Evolutionary conservation across 192 early-diverging fungal species (phyloP).

Genomic region (Coemansia sp.): DNA sequence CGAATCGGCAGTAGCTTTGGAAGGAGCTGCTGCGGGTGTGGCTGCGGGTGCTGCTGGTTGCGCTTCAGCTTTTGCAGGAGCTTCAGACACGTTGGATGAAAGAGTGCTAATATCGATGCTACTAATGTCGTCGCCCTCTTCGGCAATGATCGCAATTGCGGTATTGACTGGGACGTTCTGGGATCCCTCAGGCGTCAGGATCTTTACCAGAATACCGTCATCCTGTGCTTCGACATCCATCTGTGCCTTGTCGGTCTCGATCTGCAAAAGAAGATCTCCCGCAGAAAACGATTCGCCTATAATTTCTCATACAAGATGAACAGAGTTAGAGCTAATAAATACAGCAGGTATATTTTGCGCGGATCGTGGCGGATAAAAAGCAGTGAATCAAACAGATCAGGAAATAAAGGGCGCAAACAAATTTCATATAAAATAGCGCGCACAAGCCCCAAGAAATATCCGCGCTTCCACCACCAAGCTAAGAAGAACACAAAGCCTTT

Average conservation of each 20-base stretch:
- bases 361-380: background rate
- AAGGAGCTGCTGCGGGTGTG: constrained; percentile 24
- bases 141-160: constrained; percentile 81
- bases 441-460: background rate
- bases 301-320: background rate
- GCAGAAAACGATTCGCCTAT: constrained; percentile 80
- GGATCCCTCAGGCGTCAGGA: constrained; percentile 66
- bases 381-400: background rate
- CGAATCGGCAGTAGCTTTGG: constrained; percentile 21
- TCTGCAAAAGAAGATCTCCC: constrained; percentile 90
- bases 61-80: background rate
- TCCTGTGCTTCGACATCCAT: constrained; percentile 99
- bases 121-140: constrained; percentile 83
- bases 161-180: constrained; percentile 75
- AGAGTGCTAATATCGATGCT: constrained; percentile 70
- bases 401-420: background rate
- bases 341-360: too few relatives aligned
- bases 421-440: background rate
- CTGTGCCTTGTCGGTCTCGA: constrained; percentile 99
- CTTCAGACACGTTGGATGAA: constrained; percentile 3
- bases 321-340: too few relatives aligned
- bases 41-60: constrained; percentile 4
- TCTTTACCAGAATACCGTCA: constrained; percentile 94
- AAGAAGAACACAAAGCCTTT: too few relatives aligned
- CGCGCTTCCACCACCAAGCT: too few relatives aligned